A percentile compares a stretch with the other conserved stretches of the same genome.
Conservation (phyloP, 495 filamentous ascomycete genomes). For the Aspergillus kassunensis region DNA sequence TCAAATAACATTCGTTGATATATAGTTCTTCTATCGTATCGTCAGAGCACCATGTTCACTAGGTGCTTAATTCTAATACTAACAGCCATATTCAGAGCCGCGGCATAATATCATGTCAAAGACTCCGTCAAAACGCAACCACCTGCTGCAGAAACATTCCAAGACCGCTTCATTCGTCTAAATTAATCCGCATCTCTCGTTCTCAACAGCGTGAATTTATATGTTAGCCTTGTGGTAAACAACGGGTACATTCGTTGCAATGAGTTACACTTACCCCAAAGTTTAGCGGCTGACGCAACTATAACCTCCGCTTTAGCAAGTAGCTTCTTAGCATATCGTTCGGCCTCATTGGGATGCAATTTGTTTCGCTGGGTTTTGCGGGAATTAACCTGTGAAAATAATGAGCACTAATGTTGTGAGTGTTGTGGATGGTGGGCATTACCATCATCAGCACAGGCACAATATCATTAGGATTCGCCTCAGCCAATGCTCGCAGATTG, state of each 20-base stretch:
- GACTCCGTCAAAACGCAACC: too few relatives aligned
- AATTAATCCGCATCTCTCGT: constrained; percentile 40
- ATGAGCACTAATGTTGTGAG: neutral
- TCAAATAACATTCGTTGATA: too few relatives aligned
- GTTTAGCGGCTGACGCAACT: constrained; percentile 61
- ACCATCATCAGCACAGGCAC: constrained; percentile 68
- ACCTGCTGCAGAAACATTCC: too few relatives aligned
- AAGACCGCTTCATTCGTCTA: constrained; percentile 30
- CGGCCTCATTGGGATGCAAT: constrained; percentile 55
- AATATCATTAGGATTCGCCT: constrained; percentile 62
- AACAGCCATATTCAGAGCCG: too few relatives aligned
- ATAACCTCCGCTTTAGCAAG: constrained; percentile 66
- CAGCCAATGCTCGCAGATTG: constrained; percentile 62
- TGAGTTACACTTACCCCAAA: constrained; percentile 57
- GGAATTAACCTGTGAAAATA: constrained; percentile 27
- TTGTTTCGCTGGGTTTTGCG: constrained; percentile 58
- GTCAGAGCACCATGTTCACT: too few relatives aligned
- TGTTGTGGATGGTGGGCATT: neutral
- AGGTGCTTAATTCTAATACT: too few relatives aligned
- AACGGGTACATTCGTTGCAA: neutral
- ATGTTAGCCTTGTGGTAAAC: neutral
- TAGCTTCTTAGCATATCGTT: constrained; percentile 61
- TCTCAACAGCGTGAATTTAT: constrained; percentile 24
- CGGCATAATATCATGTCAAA: too few relatives aligned
- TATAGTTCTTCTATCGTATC: too few relatives aligned